phyloP scores from a whole-genome alignment of 2,329 filamentous ascomycete species.

The Fusarium sp. region DNA sequence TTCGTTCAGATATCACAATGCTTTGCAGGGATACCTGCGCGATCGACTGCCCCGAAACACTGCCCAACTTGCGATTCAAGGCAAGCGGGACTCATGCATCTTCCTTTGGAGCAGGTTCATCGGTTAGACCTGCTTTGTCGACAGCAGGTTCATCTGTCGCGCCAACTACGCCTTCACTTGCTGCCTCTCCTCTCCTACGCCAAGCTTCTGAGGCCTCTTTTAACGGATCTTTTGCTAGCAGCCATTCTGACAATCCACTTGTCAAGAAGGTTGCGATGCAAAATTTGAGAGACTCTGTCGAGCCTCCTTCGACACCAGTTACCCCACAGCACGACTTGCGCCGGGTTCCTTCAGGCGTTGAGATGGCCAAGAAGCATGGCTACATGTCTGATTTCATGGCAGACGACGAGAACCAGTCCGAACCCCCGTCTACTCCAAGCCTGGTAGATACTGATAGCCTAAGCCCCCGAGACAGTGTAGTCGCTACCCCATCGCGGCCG shows the following conservation, averaged over 20 bases:
- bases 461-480: constrained; percentile 45
- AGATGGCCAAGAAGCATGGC: constrained; percentile 45
- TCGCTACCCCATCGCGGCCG: constrained; percentile 42
- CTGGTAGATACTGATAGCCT: constrained; percentile 48
- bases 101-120: constrained; percentile 12
- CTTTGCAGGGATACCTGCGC: constrained; percentile 64
- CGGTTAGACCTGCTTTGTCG: constrained; percentile 19
- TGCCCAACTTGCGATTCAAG: constrained; percentile 46
- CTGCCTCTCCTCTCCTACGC: constrained; percentile 25
- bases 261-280: constrained; percentile 39
- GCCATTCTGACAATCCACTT: constrained; percentile 40
- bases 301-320: constrained; percentile 32
- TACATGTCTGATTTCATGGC: constrained; percentile 46
- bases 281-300: constrained; percentile 36
- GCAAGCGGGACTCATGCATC: constrained; percentile 34
- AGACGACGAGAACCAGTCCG: constrained; percentile 47
- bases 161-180: constrained; percentile 24
- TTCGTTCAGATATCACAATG: constrained; percentile 60
- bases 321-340: constrained; percentile 30
- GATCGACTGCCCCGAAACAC: constrained; percentile 50
- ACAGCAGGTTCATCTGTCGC: constrained; percentile 22
- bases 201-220: constrained; percentile 38
- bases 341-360: constrained; percentile 44
- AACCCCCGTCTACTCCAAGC: constrained; percentile 47
- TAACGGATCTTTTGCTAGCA: constrained; percentile 37